phyloP scores from a whole-genome alignment of 2,329 filamentous ascomycete genomes.

The Venturia nashicola region DNA sequence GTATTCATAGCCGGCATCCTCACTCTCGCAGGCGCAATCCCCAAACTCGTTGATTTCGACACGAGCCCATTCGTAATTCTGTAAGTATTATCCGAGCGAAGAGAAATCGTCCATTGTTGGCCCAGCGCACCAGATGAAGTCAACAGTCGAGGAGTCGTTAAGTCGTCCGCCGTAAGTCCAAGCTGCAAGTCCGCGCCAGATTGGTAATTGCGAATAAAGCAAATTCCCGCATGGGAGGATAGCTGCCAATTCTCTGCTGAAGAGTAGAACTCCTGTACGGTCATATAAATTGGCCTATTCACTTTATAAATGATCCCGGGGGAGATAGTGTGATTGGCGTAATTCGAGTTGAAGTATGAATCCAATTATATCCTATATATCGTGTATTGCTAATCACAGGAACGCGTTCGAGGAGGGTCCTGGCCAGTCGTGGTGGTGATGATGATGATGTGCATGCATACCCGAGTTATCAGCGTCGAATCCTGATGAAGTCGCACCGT shows the following conservation, averaged over 20 bases:
- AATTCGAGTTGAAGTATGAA: background rate
- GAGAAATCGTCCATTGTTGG: constrained; percentile 13
- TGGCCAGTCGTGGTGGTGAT: background rate
- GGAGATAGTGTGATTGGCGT: background rate
- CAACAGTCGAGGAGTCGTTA: constrained; percentile 6
- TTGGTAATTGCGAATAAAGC: constrained; percentile 17
- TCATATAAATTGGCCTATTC: constrained; percentile 13
- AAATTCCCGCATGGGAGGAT: constrained; percentile 14
- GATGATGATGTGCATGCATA: background rate
- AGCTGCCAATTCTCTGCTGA: constrained; percentile 17
- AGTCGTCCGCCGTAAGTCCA: constrained; percentile 10
- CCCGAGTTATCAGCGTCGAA: background rate
- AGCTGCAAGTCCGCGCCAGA: constrained; percentile 14
- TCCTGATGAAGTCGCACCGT: background rate
- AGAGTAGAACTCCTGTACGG: constrained; percentile 1
- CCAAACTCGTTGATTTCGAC: constrained; percentile 10
- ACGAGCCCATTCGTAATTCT: constrained; percentile 10
- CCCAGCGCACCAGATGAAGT: constrained; percentile 9
- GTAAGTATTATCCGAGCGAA: background rate
- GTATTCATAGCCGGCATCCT: constrained; percentile 11
- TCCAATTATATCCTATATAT: background rate
- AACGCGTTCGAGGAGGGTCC: background rate
- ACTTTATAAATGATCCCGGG: background rate
- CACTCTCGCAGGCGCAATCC: background rate
- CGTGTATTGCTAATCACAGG: background rate